Base-by-base conservation (phyloP, 2,329 filamentous ascomycete species). In the Penicillium brasilianum region DNA sequence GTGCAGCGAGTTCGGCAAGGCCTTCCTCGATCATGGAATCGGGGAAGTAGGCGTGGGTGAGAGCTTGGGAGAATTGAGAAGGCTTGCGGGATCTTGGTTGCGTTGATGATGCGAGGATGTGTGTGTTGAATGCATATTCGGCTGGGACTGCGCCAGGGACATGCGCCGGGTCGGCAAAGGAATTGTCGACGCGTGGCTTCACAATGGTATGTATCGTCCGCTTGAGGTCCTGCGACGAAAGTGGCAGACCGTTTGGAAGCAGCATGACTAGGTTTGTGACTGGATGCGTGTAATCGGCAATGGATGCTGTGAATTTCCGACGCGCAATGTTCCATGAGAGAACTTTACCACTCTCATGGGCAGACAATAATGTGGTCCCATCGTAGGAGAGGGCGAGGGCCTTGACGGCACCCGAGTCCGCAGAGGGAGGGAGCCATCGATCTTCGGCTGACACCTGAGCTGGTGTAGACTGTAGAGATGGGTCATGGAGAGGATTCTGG, bases 231-330 rank as follows among this genome's bases (percentile, higher is more conserved):
- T 69, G 64, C 25, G 62, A 70, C 43, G 67, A 72, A 66, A 65
- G 72, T 30, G 78, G 74, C 69, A 82, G 82, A 61, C 80, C 79
- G 75, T 77, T 82, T 0, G 91, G 87, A 10, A 87, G 84, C 30
- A 92, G 80, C 76, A 95, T 90, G n/a, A 83, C 74, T 25, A 98
- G 72, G 68, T 96, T 97, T 11, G 91, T 95, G 36, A 97, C 88
- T 18, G 92, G 88, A 3, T 92, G 90, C 57, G 92, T 92, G 59
- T 96, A 84, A 60, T 90, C 90, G 2, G 86, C 83, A 50, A 94
- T 72, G 55, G 89, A 87, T 3, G 87, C 85, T 1, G 86, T 84
- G 63, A 90, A 89, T 61, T 86, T 87, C 61, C 87, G 86, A 66
- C 88, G 88, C 39, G 87, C 87, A 28, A 94, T 83, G 73, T 92